Conservation (phyloP, 2,329 filamentous ascomycete genomes). For the Balansia obtecta region DNA sequence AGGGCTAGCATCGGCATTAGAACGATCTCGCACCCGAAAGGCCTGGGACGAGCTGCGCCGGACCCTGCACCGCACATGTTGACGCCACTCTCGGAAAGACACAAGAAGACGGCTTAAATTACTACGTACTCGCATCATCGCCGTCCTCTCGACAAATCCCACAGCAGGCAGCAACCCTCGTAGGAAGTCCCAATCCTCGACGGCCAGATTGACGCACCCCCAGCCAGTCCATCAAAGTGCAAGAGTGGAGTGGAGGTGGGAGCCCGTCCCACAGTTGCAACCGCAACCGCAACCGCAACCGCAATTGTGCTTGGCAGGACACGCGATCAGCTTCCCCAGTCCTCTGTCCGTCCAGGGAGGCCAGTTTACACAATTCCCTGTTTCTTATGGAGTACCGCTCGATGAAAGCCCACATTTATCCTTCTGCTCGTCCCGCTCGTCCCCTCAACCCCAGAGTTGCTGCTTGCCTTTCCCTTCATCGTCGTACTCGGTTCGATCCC, state of each 20-base stretch:
- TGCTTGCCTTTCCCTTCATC: background rate
- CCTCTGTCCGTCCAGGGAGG: background rate
- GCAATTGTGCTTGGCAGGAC: background rate
- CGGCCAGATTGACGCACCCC: too few relatives aligned
- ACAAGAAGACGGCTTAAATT: too few relatives aligned
- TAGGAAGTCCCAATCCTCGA: too few relatives aligned
- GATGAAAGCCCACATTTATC: slow-evolving; percentile 2
- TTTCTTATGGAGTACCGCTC: background rate
- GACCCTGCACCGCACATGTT: too few relatives aligned
- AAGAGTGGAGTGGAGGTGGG: background rate
- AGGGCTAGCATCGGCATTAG: too few relatives aligned
- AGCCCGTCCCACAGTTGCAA: background rate
- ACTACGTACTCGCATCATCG: too few relatives aligned
- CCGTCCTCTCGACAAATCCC: too few relatives aligned
- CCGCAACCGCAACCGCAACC: background rate
- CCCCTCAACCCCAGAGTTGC: background rate
- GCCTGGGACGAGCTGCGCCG: too few relatives aligned
- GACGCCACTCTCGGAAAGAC: too few relatives aligned
- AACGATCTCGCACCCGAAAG: too few relatives aligned
- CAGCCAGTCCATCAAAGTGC: background rate
- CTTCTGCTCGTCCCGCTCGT: background rate
- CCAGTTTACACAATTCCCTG: background rate
- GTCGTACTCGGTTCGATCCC: background rate
- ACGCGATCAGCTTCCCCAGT: slow-evolving; percentile 5
- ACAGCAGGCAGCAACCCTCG: too few relatives aligned